These are phyloP conservation scores for Hanseniaspora vineae DNA, from an alignment of 805 yeast genomes.

Conservation along the genomic window DNA sequence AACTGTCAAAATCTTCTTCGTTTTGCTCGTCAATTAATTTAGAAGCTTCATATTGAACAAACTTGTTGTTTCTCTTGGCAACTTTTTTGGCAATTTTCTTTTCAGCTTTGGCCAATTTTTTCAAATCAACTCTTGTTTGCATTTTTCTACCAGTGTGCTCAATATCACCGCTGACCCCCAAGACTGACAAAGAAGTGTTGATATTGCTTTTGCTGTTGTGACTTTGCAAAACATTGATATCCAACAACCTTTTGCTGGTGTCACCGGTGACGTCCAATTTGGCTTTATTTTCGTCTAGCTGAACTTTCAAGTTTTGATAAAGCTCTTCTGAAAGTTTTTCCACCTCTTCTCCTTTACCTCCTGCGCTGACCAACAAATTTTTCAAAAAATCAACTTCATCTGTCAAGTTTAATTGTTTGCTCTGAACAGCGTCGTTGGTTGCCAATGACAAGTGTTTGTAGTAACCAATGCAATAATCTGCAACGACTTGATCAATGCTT, in stretches of 20 bases:
- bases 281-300: slow-evolving; percentile 54
- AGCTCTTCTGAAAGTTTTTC: slow-evolving; percentile 34
- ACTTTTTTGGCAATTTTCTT: slow-evolving; percentile 94
- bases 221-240: slow-evolving; percentile 58
- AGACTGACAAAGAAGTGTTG: slow-evolving; percentile 59
- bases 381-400: slow-evolving; percentile 58
- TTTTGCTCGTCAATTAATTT: slow-evolving; percentile 57
- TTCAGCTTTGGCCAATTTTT: slow-evolving; percentile 95
- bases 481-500: slow-evolving; percentile 71
- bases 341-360: slow-evolving; percentile 55
- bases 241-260: slow-evolving; percentile 74
- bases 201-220: slow-evolving; percentile 53
- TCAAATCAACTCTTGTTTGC: slow-evolving; percentile 90
- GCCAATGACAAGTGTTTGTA: slow-evolving; percentile 67
- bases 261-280: slow-evolving; percentile 72
- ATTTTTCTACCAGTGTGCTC: slow-evolving; percentile 85
- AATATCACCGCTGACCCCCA: slow-evolving; percentile 72
- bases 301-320: slow-evolving; percentile 34
- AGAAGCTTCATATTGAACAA: slow-evolving; percentile 89
- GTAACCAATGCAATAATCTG: slow-evolving; percentile 84
- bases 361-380: slow-evolving; percentile 63
- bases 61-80: slow-evolving; percentile 71
- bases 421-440: slow-evolving; percentile 71
- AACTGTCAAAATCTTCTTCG: slow-evolving; percentile 70
- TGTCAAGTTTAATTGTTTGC: slow-evolving; percentile 55